Evolutionary conservation across 768 basidiomycete genomes (phyloP).

Genomic region (Lactarius hengduanensis): DNA sequence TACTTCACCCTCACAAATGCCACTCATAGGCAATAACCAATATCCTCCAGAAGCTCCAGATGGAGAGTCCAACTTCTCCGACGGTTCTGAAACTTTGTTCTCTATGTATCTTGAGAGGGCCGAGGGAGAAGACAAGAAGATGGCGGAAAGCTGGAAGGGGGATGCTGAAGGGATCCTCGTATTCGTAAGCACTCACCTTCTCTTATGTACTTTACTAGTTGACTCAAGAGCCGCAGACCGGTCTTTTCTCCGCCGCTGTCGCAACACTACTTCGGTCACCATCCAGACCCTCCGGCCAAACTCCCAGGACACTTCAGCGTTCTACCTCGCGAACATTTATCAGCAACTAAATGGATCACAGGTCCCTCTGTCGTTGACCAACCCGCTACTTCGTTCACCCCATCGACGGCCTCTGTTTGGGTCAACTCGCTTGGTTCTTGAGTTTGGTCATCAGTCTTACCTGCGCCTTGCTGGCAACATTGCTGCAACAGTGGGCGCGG

Average conservation of each 20-base stretch:
- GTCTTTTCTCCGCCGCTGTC: slow-evolving; percentile 18
- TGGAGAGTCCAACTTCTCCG: background rate
- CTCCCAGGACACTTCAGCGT: slow-evolving; percentile 10
- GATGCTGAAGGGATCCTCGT: slow-evolving; percentile 14
- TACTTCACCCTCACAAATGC: background rate
- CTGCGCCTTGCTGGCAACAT: slow-evolving; percentile 17
- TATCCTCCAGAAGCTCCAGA: background rate
- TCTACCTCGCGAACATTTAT: slow-evolving; percentile 2
- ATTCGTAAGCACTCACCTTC: background rate
- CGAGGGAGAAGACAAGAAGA: slow-evolving; percentile 2
- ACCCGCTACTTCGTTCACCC: too few relatives aligned
- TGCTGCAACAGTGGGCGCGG: slow-evolving; percentile 19
- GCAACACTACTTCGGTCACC: background rate
- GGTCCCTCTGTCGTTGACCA: too few relatives aligned
- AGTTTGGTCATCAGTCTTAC: slow-evolving; percentile 17
- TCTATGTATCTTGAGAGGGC: slow-evolving; percentile 11
- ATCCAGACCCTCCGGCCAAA: background rate
- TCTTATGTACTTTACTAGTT: background rate
- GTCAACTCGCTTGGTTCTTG: slow-evolving; percentile 23
- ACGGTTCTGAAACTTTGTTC: slow-evolving; percentile 6
- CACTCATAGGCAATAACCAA: background rate
- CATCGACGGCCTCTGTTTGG: slow-evolving; percentile 1
- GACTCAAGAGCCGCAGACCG: background rate
- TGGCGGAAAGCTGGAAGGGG: slow-evolving; percentile 8
- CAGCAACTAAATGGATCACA: background rate